Percentiles rank a stretch among this genome's conserved stretches.
Evolutionary conservation across 371 early-diverging fungal genomes (phyloP).

Genomic region (Actinomortierella wolfii): DNA sequence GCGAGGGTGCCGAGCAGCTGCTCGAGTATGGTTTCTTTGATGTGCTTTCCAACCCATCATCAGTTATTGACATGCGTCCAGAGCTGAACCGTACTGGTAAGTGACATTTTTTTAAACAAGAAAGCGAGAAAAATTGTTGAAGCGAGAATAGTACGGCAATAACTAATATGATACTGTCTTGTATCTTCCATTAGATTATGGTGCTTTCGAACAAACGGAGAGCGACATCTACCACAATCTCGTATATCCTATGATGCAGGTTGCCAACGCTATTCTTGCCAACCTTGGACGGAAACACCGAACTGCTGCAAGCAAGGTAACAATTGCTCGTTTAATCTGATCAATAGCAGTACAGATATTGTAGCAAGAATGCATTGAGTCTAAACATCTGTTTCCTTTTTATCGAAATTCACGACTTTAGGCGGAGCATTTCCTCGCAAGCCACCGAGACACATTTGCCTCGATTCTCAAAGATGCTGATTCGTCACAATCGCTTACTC

Average conservation of each 20-base stretch:
- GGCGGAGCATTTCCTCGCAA: slow-evolving; percentile 44
- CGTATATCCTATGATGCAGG: slow-evolving; percentile 47
- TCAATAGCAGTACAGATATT: no score
- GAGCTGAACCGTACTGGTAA: slow-evolving; percentile 44
- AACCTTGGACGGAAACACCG: slow-evolving; percentile 46
- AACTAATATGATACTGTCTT: background rate
- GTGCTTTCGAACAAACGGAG: slow-evolving; percentile 46
- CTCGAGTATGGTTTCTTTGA: slow-evolving; percentile 80
- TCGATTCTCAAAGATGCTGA: slow-evolving; percentile 39
- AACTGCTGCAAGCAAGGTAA: slow-evolving; percentile 41
- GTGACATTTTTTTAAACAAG: background rate
- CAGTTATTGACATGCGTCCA: slow-evolving; percentile 68
- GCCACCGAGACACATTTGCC: slow-evolving; percentile 44
- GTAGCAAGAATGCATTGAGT: no score
- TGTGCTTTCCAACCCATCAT: slow-evolving; percentile 73
- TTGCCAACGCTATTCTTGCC: slow-evolving; percentile 38
- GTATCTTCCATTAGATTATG: slow-evolving; percentile 28
- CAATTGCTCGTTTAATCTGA: no score
- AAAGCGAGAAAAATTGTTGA: slow-evolving; percentile 12
- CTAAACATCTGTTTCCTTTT: no score
- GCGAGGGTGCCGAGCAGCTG: slow-evolving; percentile 78
- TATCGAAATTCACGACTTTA: slow-evolving; percentile 6
- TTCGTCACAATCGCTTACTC: slow-evolving; percentile 16
- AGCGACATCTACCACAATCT: slow-evolving; percentile 43
- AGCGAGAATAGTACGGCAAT: background rate